A percentile compares a stretch with the other conserved stretches of the same genome.
Evolutionary conservation across 306 rosid genomes (phyloP).

Genomic region (Carpinus viminea): DNA sequence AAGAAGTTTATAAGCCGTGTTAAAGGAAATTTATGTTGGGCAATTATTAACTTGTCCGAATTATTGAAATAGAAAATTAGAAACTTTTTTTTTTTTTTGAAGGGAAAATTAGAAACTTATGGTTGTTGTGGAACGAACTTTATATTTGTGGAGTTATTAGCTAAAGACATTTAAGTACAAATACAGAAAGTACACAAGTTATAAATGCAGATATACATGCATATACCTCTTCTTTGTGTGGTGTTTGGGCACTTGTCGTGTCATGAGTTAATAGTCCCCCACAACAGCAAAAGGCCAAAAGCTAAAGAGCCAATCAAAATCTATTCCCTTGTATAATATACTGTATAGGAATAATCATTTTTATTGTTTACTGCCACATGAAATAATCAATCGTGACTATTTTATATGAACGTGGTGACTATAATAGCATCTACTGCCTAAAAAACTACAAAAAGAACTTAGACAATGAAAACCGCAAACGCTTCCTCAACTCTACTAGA

Average conservation of each 20-base stretch:
- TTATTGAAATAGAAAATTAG: background rate
- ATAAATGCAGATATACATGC: background rate
- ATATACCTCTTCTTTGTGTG: rapidly evolving
- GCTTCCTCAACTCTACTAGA: no score
- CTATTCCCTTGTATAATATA: background rate
- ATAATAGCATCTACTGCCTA: rapidly evolving
- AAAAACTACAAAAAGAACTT: no score
- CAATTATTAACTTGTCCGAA: background rate
- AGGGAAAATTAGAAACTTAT: background rate
- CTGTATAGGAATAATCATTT: background rate
- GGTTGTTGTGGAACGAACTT: no score
- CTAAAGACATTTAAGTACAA: no score
- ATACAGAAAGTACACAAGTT: background rate
- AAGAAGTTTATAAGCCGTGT: no score
- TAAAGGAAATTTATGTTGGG: no score
- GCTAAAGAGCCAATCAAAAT: background rate
- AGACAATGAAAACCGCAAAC: no score
- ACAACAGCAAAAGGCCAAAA: background rate
- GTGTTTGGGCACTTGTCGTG: background rate
- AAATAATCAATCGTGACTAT: no score
- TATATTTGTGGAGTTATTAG: no score
- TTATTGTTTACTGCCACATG: background rate
- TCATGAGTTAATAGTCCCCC: background rate
- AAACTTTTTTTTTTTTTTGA: no score
- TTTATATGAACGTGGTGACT: no score